Base-by-base conservation (phyloP, 768 basidiomycete species). In the Pisolithus albus region DNA sequence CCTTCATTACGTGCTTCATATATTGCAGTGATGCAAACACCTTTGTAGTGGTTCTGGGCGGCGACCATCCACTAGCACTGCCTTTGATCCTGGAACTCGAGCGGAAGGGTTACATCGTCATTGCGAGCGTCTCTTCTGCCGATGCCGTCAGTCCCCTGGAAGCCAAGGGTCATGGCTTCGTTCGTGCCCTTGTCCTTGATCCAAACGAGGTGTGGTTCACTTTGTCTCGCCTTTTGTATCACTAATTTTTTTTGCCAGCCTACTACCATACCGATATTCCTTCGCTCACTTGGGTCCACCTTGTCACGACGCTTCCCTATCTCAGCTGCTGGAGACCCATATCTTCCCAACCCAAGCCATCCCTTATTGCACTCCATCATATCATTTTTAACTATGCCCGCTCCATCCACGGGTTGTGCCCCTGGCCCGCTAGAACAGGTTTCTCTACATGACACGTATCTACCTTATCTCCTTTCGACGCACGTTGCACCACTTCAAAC, bases 241-340 rank as follows among this genome's bases (percentile, higher is more conserved):
- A 15, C 40, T 52, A 44, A 68, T 8, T 50, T 47, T 26, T 34
- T 26, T 36, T 46, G 41, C 38, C 52, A 92, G 90, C 83, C 85
- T 30, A 81, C 77, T 2, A 83, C 83, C 3, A 75, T 90, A 46
- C 76, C 82, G 0, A 73, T 81, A 42, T 93, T 93, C 72, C 73
- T 93, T 39, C 84, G 91, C 50, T 92, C 90, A 7, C 71, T 94
- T 37, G 75, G 82, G 3, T 86, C 91, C 0, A 83, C 88, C 0
- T 75, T 94, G 8, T 86, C 86, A 16, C 84, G 89, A 56, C 80
- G 82, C 45, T 94, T 91, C 70, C 92, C 92, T 4, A 78, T 90
- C 57, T 83, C 79, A 32, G 67, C 82, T 7, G 71, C 86, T 3
- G 92, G 92, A 23, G 92, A 94, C 65, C 91, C 92, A 2, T 88